A percentile compares a stretch with the other conserved stretches of the same genome.
Conservation (phyloP, 2,329 filamentous ascomycete species). For the Aureobasidium mangrovei region DNA sequence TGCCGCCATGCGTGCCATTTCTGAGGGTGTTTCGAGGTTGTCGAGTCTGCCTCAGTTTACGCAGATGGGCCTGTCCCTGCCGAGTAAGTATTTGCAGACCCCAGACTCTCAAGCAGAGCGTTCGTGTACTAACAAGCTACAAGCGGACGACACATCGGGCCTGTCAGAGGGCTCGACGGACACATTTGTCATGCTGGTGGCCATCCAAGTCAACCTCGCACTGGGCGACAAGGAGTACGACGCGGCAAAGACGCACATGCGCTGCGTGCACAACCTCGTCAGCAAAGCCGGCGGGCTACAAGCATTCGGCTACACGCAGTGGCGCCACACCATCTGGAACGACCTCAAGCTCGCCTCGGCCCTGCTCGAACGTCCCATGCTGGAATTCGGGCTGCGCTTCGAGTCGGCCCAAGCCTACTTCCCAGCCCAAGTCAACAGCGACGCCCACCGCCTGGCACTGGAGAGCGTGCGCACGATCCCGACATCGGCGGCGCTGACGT, state of each 20-base stretch:
- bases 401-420: background rate
- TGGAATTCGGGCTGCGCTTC: background rate
- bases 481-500: background rate
- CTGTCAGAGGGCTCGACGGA: conserved; percentile 1
- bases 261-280: background rate
- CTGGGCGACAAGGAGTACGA: conserved; percentile 10
- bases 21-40: conserved; percentile 4
- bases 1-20: conserved; percentile 11
- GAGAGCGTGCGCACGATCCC: conserved; percentile 7
- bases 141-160: conserved; percentile 2
- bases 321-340: conserved; percentile 12
- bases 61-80: background rate
- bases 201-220: conserved; percentile 7
- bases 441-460: conserved; percentile 5
- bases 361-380: conserved; percentile 5
- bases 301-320: conserved; percentile 9
- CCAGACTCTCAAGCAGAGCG: too few relatives aligned
- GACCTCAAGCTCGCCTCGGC: conserved; percentile 10
- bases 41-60: conserved; percentile 8
- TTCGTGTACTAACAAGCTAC: too few relatives aligned
- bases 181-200: conserved; percentile 10
- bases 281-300: conserved; percentile 6
- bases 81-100: background rate
- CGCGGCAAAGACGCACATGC: conserved; percentile 10
- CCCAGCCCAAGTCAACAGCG: background rate